A percentile compares a stretch with the other conserved stretches of the same genome.
Evolutionary conservation across 2,329 filamentous ascomycete genomes (phyloP).

Genomic region (Torrubiella hemipterigena): DNA sequence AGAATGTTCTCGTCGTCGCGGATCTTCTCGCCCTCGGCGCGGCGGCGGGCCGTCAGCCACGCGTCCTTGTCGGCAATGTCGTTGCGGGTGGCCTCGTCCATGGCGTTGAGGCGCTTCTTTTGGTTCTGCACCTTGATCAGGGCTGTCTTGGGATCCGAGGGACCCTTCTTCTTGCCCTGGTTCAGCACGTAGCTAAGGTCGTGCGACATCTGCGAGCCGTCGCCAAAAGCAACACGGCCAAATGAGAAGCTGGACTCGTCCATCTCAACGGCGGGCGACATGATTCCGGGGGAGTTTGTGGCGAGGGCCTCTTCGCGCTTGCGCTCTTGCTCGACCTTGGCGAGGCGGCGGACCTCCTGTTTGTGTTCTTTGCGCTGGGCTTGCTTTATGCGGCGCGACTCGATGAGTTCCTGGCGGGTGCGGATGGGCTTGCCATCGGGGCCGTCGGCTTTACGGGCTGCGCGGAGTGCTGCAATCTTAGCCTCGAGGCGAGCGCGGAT

Average conservation of each 20-base stretch:
- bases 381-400: constrained; percentile 77
- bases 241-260: constrained; percentile 60
- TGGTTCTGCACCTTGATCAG: constrained; percentile 81
- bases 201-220: constrained; percentile 70
- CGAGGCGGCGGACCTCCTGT: constrained; percentile 67
- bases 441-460: constrained; percentile 77
- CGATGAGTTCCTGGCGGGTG: constrained; percentile 84
- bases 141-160: constrained; percentile 73
- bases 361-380: constrained; percentile 79
- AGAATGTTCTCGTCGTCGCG: constrained; percentile 75
- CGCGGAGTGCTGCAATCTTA: constrained; percentile 74
- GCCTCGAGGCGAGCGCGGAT: constrained; percentile 70
- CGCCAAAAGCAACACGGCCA: constrained; percentile 79
- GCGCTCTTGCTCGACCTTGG: constrained; percentile 67
- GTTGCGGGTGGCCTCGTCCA: constrained; percentile 70
- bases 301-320: constrained; percentile 52
- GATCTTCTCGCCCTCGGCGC: constrained; percentile 80
- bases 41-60: constrained; percentile 85
- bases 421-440: constrained; percentile 64
- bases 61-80: constrained; percentile 88
- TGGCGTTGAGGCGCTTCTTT: constrained; percentile 61
- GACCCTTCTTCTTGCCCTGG: constrained; percentile 59
- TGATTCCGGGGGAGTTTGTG: constrained; percentile 47
- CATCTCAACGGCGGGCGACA: constrained; percentile 41
- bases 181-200: constrained; percentile 49